A percentile compares a stretch with the other conserved stretches of the same genome.
phyloP scores from a whole-genome alignment of 805 yeast species.

The Grigorovia humatica region DNA sequence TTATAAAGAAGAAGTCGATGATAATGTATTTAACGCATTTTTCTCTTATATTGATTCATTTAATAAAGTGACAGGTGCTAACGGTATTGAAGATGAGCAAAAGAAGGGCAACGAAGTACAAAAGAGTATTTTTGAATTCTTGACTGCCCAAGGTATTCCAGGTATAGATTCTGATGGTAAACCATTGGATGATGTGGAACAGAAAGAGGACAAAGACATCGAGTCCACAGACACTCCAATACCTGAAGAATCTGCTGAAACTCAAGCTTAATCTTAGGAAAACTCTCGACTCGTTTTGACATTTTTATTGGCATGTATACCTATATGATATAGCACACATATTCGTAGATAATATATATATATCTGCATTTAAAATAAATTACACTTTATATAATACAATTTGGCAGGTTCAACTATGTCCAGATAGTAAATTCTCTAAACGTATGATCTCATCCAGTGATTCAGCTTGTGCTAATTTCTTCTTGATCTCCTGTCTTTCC shows the following conservation, averaged over 20 bases:
- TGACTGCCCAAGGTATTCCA: constrained; percentile 35
- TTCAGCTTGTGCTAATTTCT: constrained; percentile 50
- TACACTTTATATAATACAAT: too few relatives aligned
- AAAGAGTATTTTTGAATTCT: constrained; percentile 31
- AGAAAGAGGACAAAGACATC: not conserved
- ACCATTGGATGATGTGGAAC: not conserved
- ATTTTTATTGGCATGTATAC: too few relatives aligned
- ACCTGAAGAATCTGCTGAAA: not conserved
- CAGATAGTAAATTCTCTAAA: constrained; percentile 46
- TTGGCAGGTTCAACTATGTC: constrained; percentile 14
- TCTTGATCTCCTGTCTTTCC: constrained; percentile 42
- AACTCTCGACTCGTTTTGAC: too few relatives aligned
- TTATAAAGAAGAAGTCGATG: constrained; percentile 79
- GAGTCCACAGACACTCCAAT: not conserved
- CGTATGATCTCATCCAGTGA: constrained; percentile 65
- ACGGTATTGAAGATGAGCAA: constrained; percentile 30
- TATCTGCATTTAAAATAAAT: too few relatives aligned
- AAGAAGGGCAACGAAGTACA: constrained; percentile 23
- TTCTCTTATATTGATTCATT: constrained; percentile 84
- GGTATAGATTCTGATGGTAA: constrained; percentile 4
- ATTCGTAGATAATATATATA: too few relatives aligned
- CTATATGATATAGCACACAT: too few relatives aligned
- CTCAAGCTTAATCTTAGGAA: not conserved
- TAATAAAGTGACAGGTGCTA: constrained; percentile 43
- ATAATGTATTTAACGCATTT: constrained; percentile 82